Conservation (phyloP, 768 basidiomycete species). For the Russula vinacea region DNA sequence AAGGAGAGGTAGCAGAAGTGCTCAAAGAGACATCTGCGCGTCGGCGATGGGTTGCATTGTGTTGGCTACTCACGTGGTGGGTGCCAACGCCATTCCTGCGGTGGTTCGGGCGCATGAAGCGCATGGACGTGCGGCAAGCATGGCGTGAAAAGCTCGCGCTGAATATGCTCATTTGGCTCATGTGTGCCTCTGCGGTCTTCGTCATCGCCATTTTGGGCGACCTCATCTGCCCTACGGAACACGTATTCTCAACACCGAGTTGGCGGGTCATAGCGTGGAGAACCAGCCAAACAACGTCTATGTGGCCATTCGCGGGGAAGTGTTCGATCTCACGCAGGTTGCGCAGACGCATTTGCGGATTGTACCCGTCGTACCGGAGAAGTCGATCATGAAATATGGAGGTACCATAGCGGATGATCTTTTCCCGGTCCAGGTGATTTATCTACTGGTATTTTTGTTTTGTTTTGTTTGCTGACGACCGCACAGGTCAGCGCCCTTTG, state of each 20-base stretch:
- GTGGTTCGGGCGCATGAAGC: conserved; percentile 87
- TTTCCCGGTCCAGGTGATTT: conserved; percentile 87
- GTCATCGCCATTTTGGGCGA: conserved; percentile 85
- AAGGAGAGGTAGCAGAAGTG: conserved; percentile 86
- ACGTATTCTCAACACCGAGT: conserved; percentile 82
- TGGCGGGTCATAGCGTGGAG: conserved; percentile 64
- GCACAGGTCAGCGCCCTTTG: conserved; percentile 85
- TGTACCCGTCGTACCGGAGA: conserved; percentile 69
- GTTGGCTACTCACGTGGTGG: conserved; percentile 92
- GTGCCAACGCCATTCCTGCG: conserved; percentile 67
- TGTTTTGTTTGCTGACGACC: conserved; percentile 18
- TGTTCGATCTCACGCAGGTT: conserved; percentile 78
- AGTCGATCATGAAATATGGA: conserved; percentile 79
- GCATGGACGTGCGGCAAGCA: conserved; percentile 88
- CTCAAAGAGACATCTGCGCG: conserved; percentile 79
- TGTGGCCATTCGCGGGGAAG: conserved; percentile 86
- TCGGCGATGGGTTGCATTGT: conserved; percentile 81
- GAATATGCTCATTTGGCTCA: conserved; percentile 94
- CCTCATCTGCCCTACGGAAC: conserved; percentile 91
- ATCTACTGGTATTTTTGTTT: background rate
- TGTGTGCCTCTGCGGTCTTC: conserved; percentile 85
- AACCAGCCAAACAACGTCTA: conserved; percentile 72
- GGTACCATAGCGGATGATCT: conserved; percentile 68
- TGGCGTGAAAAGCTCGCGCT: conserved; percentile 97
- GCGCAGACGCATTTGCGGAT: conserved; percentile 63